phyloP scores from a whole-genome alignment of 805 yeast genomes.

The Spathaspora boniae region DNA sequence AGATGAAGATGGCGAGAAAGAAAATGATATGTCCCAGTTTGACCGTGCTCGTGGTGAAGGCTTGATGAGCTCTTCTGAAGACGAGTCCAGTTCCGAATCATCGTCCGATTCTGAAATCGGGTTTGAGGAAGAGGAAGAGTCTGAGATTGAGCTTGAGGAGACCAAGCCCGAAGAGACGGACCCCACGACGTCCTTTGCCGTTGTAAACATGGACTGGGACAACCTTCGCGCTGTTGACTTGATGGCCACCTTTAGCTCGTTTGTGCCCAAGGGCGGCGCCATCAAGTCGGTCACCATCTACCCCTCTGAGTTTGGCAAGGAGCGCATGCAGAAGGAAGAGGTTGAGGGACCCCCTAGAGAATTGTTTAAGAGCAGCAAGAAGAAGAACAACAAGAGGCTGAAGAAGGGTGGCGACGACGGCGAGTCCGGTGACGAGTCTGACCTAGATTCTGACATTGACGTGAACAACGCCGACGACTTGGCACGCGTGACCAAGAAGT shows the following conservation, averaged over 20 bases:
- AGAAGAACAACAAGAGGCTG: conserved; percentile 24
- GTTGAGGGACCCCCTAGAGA: conserved; percentile 90
- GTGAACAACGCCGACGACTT: conserved; percentile 44
- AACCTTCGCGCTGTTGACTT: conserved; percentile 83
- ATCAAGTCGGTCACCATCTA: conserved; percentile 68
- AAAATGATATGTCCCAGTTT: conserved; percentile 15
- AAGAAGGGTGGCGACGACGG: conserved; percentile 15
- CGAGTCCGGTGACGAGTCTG: conserved; percentile 33
- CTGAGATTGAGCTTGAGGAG: conserved; percentile 54
- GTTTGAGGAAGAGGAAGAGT: conserved; percentile 45
- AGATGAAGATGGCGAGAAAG: conserved; percentile 6
- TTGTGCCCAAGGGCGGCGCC: conserved; percentile 72
- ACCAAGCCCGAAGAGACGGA: conserved; percentile 81
- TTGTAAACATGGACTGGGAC: conserved; percentile 97
- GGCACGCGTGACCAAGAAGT: conserved; percentile 63
- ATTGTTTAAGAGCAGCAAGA: conserved; percentile 53
- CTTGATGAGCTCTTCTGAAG: conserved; percentile 31
- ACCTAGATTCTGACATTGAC: conserved; percentile 38
- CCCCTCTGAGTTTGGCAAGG: conserved; percentile 92
- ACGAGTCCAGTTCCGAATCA: conserved; percentile 43
- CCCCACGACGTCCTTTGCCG: conserved; percentile 79
- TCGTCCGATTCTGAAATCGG: conserved; percentile 42
- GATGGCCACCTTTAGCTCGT: conserved; percentile 83
- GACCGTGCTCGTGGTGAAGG: conserved; percentile 73
- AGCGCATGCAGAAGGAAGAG: conserved; percentile 86